Evolutionary conservation across 257 asterid genomes (phyloP).

Genomic region (Petunia secreta): DNA sequence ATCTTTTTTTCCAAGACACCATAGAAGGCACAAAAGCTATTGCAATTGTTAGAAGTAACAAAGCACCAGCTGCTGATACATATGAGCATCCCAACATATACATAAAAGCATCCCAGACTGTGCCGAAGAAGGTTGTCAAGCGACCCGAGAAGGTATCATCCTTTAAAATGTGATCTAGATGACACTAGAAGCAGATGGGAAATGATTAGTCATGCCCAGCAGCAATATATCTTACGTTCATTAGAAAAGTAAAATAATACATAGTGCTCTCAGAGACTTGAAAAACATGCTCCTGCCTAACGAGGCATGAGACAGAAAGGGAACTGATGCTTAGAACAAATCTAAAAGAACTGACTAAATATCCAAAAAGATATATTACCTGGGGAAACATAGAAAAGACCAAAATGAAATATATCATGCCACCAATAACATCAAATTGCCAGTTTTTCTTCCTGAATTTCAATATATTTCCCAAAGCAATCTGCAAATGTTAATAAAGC

Average conservation of each 20-base stretch:
- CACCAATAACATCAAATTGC: conserved; percentile 98
- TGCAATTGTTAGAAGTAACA: conserved; percentile 68
- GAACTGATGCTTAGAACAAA: not conserved
- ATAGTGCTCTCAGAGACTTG: not conserved
- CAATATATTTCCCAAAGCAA: conserved; percentile 96
- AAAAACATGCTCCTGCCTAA: not conserved
- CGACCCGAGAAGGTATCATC: conserved; percentile 85
- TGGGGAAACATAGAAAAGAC: conserved; percentile 97
- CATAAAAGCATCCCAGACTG: conserved; percentile 82
- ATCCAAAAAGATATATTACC: conserved; percentile 43
- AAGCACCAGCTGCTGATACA: conserved; percentile 76
- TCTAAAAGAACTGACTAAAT: not conserved
- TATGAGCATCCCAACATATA: conserved; percentile 79
- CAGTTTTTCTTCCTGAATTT: conserved; percentile 98
- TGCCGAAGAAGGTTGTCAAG: conserved; percentile 73
- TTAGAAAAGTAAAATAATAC: conserved; percentile 8
- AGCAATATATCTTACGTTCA: not conserved
- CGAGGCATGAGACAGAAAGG: too few relatives aligned
- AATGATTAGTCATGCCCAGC: conserved; percentile 33
- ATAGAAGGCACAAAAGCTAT: conserved; percentile 82
- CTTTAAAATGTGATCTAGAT: conserved; percentile 86
- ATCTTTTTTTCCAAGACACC: conserved; percentile 76
- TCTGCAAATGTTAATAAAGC: conserved; percentile 50
- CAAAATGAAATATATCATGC: conserved; percentile 81
- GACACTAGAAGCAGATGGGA: conserved; percentile 64